phyloP scores from a whole-genome alignment of 2,329 filamentous ascomycete genomes.

The Hypoxylon sp. region DNA sequence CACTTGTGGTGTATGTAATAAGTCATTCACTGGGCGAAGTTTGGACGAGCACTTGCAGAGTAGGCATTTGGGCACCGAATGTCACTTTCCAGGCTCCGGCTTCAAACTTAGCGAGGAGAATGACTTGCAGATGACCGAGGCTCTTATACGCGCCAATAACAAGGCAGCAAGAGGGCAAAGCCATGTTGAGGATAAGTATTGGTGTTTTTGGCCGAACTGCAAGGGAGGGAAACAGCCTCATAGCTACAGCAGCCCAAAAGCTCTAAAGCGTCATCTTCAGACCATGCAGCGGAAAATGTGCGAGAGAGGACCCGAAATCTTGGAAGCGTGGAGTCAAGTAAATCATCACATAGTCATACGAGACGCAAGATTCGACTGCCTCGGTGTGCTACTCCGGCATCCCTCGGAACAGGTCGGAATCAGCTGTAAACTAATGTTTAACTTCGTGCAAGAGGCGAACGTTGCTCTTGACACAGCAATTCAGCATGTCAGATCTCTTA shows the following conservation, averaged over 20 bases:
- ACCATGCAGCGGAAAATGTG: conserved; percentile 6
- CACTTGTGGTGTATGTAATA: neutral
- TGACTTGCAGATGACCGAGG: neutral
- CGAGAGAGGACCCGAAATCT: neutral
- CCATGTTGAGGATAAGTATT: neutral
- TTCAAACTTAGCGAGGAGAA: neutral
- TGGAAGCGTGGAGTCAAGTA: neutral
- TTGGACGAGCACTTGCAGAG: neutral
- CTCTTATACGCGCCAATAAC: neutral
- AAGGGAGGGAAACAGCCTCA: neutral
- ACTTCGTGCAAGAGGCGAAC: neutral
- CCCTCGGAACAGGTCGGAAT: neutral
- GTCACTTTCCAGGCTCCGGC: conserved; percentile 7
- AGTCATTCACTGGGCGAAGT: neutral
- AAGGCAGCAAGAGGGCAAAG: neutral
- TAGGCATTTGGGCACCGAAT: conserved; percentile 15
- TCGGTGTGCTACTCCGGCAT: neutral
- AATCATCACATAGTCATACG: neutral
- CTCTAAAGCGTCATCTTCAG: conserved; percentile 17
- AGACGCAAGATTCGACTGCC: neutral
- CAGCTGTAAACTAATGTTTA: neutral
- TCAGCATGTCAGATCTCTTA: neutral
- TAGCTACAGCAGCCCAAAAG: neutral
- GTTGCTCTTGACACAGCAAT: neutral
- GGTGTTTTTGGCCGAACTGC: conserved; percentile 24